Evolutionary conservation across 345 rosid genomes (phyloP).

Genomic region (Lepidium africanum): DNA sequence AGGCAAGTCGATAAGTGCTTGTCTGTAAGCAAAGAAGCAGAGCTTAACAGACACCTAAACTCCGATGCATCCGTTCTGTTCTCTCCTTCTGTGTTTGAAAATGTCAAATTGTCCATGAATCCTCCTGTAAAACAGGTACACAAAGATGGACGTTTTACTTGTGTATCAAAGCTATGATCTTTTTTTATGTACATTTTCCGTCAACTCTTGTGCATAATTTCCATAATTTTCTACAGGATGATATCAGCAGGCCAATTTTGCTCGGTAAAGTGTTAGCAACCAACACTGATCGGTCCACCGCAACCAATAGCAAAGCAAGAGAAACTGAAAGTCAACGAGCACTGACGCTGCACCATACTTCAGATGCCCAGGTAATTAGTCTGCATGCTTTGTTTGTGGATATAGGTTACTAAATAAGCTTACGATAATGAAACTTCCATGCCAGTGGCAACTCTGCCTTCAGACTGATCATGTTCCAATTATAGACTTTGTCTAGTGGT

Average conservation of each 20-base stretch:
- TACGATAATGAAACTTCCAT: not conserved
- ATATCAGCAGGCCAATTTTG: slow-evolving; percentile 1
- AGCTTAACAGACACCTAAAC: slow-evolving; percentile 36
- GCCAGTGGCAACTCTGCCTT: slow-evolving; percentile 8
- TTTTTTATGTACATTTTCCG: not conserved
- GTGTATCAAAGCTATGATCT: not conserved
- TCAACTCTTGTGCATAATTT: not conserved
- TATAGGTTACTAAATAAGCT: not conserved
- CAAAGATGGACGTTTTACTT: not conserved
- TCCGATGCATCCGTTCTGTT: slow-evolving; percentile 29
- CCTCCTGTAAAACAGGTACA: slow-evolving; percentile 20
- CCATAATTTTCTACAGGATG: slow-evolving; percentile 11
- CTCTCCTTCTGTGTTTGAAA: slow-evolving; percentile 34
- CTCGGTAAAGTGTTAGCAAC: not conserved
- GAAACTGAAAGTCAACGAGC: slow-evolving; percentile 48
- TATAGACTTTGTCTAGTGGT: not conserved
- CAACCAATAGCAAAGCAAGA: slow-evolving; percentile 37
- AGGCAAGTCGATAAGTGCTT: slow-evolving; percentile 43
- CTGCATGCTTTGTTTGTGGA: slow-evolving; percentile 1
- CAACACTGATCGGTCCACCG: slow-evolving; percentile 24
- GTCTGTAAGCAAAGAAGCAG: slow-evolving; percentile 34
- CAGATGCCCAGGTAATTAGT: slow-evolving; percentile 51
- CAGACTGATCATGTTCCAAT: not conserved
- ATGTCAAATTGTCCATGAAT: not conserved
- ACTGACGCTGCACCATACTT: slow-evolving; percentile 34